A percentile compares a stretch with the other conserved stretches of the same genome.
These are phyloP conservation scores for Blastobotrys ciferrii DNA, from an alignment of 1,139 yeast genomes.

Conservation along the genomic window DNA sequence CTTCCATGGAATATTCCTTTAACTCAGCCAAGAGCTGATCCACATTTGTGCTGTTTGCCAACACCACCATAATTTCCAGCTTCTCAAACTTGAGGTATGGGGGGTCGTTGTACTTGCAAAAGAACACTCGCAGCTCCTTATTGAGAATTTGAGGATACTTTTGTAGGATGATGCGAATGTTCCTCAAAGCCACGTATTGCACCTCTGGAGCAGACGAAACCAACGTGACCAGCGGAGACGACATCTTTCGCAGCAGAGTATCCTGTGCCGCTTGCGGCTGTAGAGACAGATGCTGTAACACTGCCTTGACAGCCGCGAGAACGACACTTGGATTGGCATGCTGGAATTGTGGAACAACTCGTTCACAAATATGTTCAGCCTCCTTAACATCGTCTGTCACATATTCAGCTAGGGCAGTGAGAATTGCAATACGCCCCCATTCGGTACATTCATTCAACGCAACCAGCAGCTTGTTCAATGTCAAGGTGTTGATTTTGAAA, in stretches of 20 bases:
- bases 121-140: constrained; percentile 84
- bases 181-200: constrained; percentile 90
- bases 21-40: constrained; percentile 75
- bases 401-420: constrained; percentile 78
- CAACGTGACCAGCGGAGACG: constrained; percentile 90
- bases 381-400: constrained; percentile 53
- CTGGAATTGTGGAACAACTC: constrained; percentile 93
- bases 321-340: constrained; percentile 98
- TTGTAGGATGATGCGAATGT: constrained; percentile 85
- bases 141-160: constrained; percentile 79
- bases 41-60: constrained; percentile 71
- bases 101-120: constrained; percentile 93
- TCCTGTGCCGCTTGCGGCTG: constrained; percentile 47
- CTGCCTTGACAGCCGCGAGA: constrained; percentile 77
- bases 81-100: constrained; percentile 89
- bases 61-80: constrained; percentile 81
- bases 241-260: constrained; percentile 62
- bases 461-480: constrained; percentile 64
- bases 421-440: constrained; percentile 95
- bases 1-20: constrained; percentile 89
- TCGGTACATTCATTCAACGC: constrained; percentile 97
- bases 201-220: constrained; percentile 89
- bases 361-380: constrained; percentile 82
- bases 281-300: constrained; percentile 66
- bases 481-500: constrained; percentile 43